phyloP scores from a whole-genome alignment of 2,329 filamentous ascomycete species.

The Chaetomiaceae sp. region DNA sequence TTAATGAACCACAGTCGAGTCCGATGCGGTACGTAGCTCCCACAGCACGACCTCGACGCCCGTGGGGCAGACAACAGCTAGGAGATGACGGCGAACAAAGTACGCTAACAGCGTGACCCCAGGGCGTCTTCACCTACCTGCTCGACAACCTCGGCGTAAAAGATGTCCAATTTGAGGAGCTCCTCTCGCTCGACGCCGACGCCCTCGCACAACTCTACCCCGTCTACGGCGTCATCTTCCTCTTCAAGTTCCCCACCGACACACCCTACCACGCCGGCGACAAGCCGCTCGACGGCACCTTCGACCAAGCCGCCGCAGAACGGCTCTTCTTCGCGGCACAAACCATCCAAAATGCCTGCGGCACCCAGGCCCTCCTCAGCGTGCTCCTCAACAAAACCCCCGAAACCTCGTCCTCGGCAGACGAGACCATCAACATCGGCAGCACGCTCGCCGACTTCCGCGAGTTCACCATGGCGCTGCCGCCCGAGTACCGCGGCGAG shows the following conservation, averaged over 20 bases:
- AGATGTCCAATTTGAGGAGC: conserved; percentile 94
- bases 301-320: conserved; percentile 70
- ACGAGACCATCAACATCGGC: conserved; percentile 64
- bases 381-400: conserved; percentile 81
- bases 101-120: conserved; percentile 27
- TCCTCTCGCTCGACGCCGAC: conserved; percentile 80
- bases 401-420: conserved; percentile 29
- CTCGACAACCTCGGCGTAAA: conserved; percentile 88
- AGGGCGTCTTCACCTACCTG: conserved; percentile 96
- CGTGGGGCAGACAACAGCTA: neutral
- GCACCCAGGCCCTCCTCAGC: conserved; percentile 89
- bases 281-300: conserved; percentile 73
- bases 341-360: conserved; percentile 98
- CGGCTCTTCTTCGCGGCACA: conserved; percentile 90
- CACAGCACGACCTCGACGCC: neutral
- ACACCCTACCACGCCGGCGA: conserved; percentile 53
- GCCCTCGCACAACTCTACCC: conserved; percentile 67
- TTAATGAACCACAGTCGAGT: conserved; percentile 60
- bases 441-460: conserved; percentile 69
- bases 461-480: conserved; percentile 82
- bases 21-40: conserved; percentile 70
- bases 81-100: neutral
- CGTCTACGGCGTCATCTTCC: conserved; percentile 94
- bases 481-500: conserved; percentile 64
- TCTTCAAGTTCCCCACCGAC: conserved; percentile 91